Base-by-base conservation (phyloP, 1,284 basidiomycete genomes). In the Cutaneotrichosporon dermatis region DNA sequence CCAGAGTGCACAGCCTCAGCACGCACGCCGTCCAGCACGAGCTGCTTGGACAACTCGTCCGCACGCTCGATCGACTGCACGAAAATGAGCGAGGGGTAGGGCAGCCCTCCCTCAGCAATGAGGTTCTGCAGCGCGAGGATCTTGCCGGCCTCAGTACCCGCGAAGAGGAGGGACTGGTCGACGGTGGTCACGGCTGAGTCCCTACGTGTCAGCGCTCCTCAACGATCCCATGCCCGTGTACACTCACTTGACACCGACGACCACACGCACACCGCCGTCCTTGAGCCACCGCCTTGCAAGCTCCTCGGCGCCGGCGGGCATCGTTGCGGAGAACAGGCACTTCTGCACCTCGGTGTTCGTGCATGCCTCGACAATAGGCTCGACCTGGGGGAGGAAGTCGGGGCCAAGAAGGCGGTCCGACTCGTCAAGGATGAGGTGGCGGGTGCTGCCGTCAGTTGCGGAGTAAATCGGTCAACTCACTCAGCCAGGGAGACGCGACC, bases 1-100 rank as follows among this genome's bases (percentile, higher is more conserved):
- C 90, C 90, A 1, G 90, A 90, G 77, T 99, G 96, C 6, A 99
- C 83, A 59, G 88, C 89, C 68, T 95, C 94, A 4, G 96, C 91
- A 60, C 92, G 90, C 8, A 87, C 80, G n/a, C 91, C 85, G 52
- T 88, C 87, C 70, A 92, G 88, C 51, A 88, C 82, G 37, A 99
- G 83, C 69, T 95, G 89, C 73, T 92, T 88, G 51, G 90, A 86
- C 45, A 99, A 82, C 41, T 96, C 93, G 43, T 89, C 86, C 6
- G 94, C 94, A 43, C 95, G 86, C 33, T 90, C 84, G 75, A 97
- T 92, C 0, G 91, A 89, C 56, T 95, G 96, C 3, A 93, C 90
- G 75, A 99, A 99, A 58, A 99, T 83, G 34, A 99, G 83, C 4
- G 96, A 83, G 1, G 95, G 95, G 2, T 95, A 94, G 51, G 91